Evolutionary conservation across 1,284 basidiomycete genomes (phyloP).

Genomic region (Thelephora terrestris): DNA sequence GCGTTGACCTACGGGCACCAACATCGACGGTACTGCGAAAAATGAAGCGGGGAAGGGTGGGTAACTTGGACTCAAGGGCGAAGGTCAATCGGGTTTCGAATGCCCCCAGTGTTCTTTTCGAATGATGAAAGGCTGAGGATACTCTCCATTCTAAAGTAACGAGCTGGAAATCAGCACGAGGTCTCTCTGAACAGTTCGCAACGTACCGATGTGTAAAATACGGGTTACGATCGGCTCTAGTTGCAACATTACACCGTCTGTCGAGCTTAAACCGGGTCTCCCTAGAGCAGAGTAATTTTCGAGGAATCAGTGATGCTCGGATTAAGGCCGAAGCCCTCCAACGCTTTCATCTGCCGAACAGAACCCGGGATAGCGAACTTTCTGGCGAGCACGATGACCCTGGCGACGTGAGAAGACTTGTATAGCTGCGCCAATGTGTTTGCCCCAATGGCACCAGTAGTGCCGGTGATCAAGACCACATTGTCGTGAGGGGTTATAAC

Average conservation of each 20-base stretch:
- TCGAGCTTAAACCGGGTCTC: constrained; percentile 16
- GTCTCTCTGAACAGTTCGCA: not conserved
- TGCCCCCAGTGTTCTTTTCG: constrained; percentile 26
- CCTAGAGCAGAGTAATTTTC: constrained; percentile 21
- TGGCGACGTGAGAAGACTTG: constrained; percentile 10
- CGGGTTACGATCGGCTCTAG: constrained; percentile 20
- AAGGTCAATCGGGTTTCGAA: constrained; percentile 32
- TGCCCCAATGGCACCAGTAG: constrained; percentile 25
- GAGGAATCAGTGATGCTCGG: constrained; percentile 5
- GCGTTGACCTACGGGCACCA: not conserved
- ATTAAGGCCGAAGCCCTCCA: constrained; percentile 19
- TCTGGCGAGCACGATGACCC: constrained; percentile 26
- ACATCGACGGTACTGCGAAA: not conserved
- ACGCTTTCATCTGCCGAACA: constrained; percentile 17
- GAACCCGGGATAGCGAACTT: constrained; percentile 8
- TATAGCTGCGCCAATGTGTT: constrained; percentile 21
- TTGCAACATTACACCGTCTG: constrained; percentile 4
- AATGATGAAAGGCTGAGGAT: constrained; percentile 24
- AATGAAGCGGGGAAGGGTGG: constrained; percentile 4
- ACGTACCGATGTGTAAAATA: constrained; percentile 26
- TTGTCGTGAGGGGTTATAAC: constrained; percentile 7
- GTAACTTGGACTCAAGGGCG: constrained; percentile 20
- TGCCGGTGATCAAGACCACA: constrained; percentile 25
- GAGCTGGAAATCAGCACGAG: not conserved
- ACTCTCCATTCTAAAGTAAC: constrained; percentile 29